Evolutionary conservation across 2,329 filamentous ascomycete species (phyloP).

Genomic region (Periconia digitata): DNA sequence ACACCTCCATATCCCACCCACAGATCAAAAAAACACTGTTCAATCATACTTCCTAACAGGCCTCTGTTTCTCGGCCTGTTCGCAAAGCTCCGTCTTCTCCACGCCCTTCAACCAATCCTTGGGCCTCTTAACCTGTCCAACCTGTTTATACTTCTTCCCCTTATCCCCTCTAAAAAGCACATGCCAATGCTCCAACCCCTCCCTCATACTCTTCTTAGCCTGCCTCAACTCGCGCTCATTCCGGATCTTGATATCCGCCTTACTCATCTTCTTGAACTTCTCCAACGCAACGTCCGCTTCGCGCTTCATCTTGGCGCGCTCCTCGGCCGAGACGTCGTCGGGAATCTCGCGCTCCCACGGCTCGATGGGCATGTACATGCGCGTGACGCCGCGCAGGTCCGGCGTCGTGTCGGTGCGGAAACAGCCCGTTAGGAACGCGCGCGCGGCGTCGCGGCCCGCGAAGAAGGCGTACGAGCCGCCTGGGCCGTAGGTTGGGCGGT

Average conservation of each 20-base stretch:
- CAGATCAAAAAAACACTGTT: background rate
- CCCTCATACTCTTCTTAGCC: constrained; percentile 66
- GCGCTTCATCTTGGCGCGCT: constrained; percentile 32
- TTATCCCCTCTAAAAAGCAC: constrained; percentile 71
- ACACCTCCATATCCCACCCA: background rate
- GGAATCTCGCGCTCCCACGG: constrained; percentile 52
- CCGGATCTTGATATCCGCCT: constrained; percentile 49
- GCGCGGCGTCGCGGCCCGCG: constrained; percentile 80
- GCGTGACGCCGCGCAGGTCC: constrained; percentile 84
- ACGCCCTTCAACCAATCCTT: constrained; percentile 61
- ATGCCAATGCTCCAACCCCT: constrained; percentile 77
- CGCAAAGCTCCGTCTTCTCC: constrained; percentile 68
- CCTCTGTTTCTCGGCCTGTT: constrained; percentile 66
- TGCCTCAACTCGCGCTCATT: constrained; percentile 65
- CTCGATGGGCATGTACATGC: constrained; percentile 71
- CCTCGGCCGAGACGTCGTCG: constrained; percentile 19
- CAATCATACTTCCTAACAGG: constrained; percentile 52
- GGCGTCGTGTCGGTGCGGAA: constrained; percentile 82
- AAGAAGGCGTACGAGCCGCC: constrained; percentile 88
- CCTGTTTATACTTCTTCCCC: constrained; percentile 77
- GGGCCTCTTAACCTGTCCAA: constrained; percentile 70
- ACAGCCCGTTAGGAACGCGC: constrained; percentile 90
- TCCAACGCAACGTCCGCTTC: constrained; percentile 14
- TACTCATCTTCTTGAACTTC: constrained; percentile 16
- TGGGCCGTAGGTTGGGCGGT: constrained; percentile 57